A percentile compares a stretch with the other conserved stretches of the same genome.
These are phyloP conservation scores for Fraxinus sp. DNA, from an alignment of 305 asterid genomes.

Conservation along the genomic window DNA sequence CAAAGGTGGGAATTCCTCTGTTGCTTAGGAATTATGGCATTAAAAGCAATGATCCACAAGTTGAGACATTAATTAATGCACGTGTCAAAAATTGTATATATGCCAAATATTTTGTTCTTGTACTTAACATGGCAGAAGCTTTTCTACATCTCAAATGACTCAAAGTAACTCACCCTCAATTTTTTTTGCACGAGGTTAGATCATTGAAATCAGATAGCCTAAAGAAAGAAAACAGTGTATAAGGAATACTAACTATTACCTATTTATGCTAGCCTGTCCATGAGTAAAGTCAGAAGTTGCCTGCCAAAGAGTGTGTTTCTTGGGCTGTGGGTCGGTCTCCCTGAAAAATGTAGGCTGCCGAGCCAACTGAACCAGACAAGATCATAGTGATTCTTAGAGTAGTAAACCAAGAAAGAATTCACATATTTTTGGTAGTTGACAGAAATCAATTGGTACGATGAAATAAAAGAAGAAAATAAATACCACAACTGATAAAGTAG, in stretches of 20 bases:
- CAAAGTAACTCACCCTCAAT: not conserved
- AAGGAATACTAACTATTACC: conserved; percentile 33
- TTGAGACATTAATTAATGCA: not conserved
- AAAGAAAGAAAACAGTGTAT: not conserved
- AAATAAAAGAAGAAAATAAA: conserved; percentile 20
- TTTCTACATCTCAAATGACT: not conserved
- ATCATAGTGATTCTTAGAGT: conserved; percentile 1
- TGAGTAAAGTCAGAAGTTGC: conserved; percentile 73
- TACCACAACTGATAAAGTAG: conserved; percentile 70
- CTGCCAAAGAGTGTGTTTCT: conserved; percentile 90
- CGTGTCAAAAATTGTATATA: not conserved
- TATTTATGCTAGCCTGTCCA: conserved; percentile 71
- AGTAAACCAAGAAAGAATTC: not conserved
- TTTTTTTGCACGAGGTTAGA: not conserved
- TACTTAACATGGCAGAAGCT: not conserved
- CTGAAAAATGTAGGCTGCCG: conserved; percentile 65
- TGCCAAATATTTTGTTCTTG: not conserved
- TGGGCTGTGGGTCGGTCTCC: conserved; percentile 90
- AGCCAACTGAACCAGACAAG: conserved; percentile 50
- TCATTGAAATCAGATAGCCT: not conserved
- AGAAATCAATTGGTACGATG: not conserved
- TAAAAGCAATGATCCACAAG: not conserved
- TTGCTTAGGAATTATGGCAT: not conserved
- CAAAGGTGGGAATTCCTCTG: not conserved
- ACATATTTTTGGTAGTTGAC: not conserved